Base-by-base conservation (phyloP, 495 filamentous ascomycete species). In the Penicillium nucicola region DNA sequence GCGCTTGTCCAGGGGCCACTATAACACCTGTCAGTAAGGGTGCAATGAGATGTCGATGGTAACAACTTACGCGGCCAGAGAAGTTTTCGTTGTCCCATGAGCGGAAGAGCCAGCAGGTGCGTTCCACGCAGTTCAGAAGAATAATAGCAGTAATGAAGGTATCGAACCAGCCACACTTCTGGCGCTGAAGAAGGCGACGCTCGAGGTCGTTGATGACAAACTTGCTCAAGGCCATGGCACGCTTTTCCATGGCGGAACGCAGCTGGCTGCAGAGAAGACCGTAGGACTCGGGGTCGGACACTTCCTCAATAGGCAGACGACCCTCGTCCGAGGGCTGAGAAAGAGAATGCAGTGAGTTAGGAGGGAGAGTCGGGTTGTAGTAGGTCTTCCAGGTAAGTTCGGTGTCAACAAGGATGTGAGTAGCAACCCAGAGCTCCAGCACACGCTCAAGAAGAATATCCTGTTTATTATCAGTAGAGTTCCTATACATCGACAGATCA, bases 61-160 rank as follows among this genome's bases (percentile, higher is more conserved):
- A 25, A 15, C 17, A 7, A 65, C 64, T 64, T 59, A 69, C 69
- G 13, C 70, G 65, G 51, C 69, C 66, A 15, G 52, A 64, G 64
- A 54, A 77, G 58, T 42, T 78, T 63, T 83, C 77, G 53, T 85
- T 79, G 36, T 87, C 83, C 84, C 84, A 89, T 0, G 78, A 83
- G 30, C 82, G 84, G 73, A 88, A 91, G 0, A 88, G 77, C 85
- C 88, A 92, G 44, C 83, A 87, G n/a, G 86, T 86, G 62, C 89
- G 86, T 68, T 93, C 89, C 9, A 92, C 80, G 48, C 87, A 90
- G 64, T 86, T 88, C 32, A 93, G 72, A 14, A 92, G 76, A 31
- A 93, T 79, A 48, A 92, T 67, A 11, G 84, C 80, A 4, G 85
- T 81, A 13, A 92, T 72, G 65, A 88, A 92, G 37, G 86, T 89